These are phyloP conservation scores for Blastobotrys niveus DNA, from an alignment of 1,139 yeast genomes.

Conservation along the genomic window DNA sequence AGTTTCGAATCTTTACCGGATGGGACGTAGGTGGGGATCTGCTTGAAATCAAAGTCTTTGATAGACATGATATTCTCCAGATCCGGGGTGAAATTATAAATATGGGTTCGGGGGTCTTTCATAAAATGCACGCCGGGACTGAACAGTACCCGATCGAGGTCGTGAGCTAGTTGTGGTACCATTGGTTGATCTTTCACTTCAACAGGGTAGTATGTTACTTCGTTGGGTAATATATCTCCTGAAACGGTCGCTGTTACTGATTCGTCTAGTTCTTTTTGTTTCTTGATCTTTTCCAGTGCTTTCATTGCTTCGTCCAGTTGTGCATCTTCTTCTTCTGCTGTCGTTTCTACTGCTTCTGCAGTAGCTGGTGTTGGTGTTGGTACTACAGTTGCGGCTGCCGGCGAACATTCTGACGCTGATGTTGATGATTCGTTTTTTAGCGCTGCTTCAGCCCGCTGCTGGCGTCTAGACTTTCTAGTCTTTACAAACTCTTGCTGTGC, in stretches of 20 bases:
- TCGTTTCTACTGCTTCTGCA: no score
- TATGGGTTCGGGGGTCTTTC: constrained; percentile 69
- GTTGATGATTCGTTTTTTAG: no score
- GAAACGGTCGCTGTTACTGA: not conserved
- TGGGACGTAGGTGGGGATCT: constrained; percentile 53
- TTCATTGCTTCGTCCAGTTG: not conserved
- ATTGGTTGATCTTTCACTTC: constrained; percentile 26
- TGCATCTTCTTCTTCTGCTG: no score
- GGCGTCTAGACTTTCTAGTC: no score
- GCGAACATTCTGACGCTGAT: no score
- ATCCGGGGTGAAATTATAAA: constrained; percentile 61
- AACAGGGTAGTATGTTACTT: constrained; percentile 20
- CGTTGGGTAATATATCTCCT: not conserved
- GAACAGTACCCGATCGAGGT: constrained; percentile 62
- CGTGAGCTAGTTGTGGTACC: constrained; percentile 52
- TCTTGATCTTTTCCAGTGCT: not conserved
- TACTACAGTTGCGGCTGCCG: no score
- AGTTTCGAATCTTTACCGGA: constrained; percentile 61
- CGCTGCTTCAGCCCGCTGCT: no score
- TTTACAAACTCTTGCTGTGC: no score
- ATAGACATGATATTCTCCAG: constrained; percentile 60
- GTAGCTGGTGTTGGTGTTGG: no score
- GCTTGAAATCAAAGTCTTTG: constrained; percentile 60
- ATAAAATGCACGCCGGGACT: constrained; percentile 80
- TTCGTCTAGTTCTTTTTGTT: no score